Conservation (phyloP, 2,329 filamentous ascomycete species). For the Aspergillus felis region DNA sequence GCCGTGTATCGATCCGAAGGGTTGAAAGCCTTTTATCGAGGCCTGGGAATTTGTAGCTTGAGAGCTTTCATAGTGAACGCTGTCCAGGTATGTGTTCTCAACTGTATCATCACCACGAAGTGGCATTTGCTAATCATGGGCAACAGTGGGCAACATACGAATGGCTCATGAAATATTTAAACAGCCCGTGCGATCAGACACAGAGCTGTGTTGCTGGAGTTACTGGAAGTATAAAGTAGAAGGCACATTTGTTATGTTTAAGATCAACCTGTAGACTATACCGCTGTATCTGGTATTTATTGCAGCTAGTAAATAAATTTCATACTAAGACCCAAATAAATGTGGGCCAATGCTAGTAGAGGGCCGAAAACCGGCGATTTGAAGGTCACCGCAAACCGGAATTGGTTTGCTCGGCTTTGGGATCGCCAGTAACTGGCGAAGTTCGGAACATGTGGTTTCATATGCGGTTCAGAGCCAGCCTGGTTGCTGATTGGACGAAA, state of each 20-base stretch:
- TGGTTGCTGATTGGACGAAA: constrained; percentile 16
- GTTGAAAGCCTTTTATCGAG: constrained; percentile 63
- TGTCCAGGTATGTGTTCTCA: constrained; percentile 52
- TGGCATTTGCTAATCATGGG: constrained; percentile 6
- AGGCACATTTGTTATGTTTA: constrained; percentile 1
- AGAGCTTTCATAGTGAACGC: constrained; percentile 92
- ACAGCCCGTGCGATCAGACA: constrained; percentile 15
- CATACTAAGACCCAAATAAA: constrained; percentile 16
- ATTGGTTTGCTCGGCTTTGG: constrained; percentile 14
- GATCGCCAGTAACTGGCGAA: constrained; percentile 17
- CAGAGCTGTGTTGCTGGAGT: neutral
- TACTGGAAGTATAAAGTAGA: neutral
- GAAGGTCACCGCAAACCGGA: constrained; percentile 25
- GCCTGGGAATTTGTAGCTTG: constrained; percentile 74
- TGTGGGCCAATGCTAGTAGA: constrained; percentile 13
- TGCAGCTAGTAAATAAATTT: constrained; percentile 30
- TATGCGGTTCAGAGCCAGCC: constrained; percentile 10
- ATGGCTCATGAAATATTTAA: constrained; percentile 64
- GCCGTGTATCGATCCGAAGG: constrained; percentile 65
- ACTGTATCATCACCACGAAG: neutral
- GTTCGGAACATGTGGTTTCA: constrained; percentile 27
- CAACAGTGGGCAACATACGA: constrained; percentile 83
- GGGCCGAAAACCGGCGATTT: constrained; percentile 29
- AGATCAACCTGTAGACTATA: constrained; percentile 12
- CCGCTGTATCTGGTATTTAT: constrained; percentile 13